Conservation (phyloP, 129 eudicot species). For the Artemisia argyi region DNA sequence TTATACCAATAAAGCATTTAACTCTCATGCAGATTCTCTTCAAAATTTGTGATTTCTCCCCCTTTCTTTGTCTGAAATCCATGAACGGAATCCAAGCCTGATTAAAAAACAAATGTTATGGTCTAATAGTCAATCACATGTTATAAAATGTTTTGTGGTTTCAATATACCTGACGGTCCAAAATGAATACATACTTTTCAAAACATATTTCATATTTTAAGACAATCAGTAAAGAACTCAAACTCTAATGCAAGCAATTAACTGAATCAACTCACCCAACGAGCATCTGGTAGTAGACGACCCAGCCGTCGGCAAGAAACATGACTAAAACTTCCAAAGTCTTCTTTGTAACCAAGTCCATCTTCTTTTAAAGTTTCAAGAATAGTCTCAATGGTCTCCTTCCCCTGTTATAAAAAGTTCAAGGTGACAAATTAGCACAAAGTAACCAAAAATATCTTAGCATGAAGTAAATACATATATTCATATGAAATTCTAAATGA, state of each 20-base stretch:
- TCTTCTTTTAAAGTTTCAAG: constrained; percentile 45
- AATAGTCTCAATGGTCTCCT: constrained; percentile 59
- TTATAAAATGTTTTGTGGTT: constrained; percentile 8
- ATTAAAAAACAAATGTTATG: constrained; percentile 2
- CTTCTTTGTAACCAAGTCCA: constrained; percentile 53
- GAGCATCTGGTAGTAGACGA: constrained; percentile 93
- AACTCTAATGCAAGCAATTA: background rate
- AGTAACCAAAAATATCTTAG: background rate
- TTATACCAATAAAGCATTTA: constrained; percentile 84
- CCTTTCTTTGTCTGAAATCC: constrained; percentile 62
- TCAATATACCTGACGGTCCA: background rate
- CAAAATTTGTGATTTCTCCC: constrained; percentile 49
- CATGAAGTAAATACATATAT: no score
- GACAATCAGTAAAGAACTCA: background rate
- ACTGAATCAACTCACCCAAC: constrained; percentile 60
- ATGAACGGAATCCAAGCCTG: constrained; percentile 84
- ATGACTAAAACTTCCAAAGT: constrained; percentile 56
- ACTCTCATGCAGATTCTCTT: constrained; percentile 71
- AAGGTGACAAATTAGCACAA: background rate
- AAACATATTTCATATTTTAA: background rate
- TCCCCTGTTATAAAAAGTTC: constrained; percentile 48
- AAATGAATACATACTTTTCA: constrained; percentile 9
- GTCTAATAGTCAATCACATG: background rate
- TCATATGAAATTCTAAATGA: background rate
- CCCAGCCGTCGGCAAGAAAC: constrained; percentile 81